phyloP scores from a whole-genome alignment of 495 filamentous ascomycete species.

The Echria macrotheca region DNA sequence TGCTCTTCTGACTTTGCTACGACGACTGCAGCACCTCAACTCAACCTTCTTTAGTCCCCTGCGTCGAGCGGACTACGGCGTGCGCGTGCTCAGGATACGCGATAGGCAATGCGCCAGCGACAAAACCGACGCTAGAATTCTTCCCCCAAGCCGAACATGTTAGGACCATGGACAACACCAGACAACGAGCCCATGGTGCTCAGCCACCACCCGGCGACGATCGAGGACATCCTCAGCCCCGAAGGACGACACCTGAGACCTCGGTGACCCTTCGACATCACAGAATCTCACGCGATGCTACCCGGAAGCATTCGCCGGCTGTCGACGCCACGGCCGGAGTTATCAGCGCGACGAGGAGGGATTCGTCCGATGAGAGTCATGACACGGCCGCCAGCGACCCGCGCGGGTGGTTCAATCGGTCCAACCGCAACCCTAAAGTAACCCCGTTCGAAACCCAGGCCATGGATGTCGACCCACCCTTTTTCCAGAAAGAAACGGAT shows the following conservation, averaged over 20 bases:
- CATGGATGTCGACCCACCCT: conserved; percentile 52
- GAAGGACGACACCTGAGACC: conserved; percentile 32
- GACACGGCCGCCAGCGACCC: conserved; percentile 36
- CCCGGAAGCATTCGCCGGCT: conserved; percentile 8
- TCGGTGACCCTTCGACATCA: conserved; percentile 39
- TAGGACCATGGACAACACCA: conserved; percentile 19
- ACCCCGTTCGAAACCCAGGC: conserved; percentile 23
- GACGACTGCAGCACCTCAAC: no score
- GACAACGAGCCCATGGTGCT: conserved; percentile 12
- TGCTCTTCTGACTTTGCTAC: no score
- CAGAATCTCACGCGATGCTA: conserved; percentile 33
- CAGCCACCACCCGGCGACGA: conserved; percentile 24
- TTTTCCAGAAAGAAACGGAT: conserved; percentile 43
- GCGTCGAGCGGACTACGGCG: no score
- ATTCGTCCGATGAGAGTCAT: conserved; percentile 39
- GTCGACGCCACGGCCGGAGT: not conserved
- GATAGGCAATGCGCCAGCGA: no score
- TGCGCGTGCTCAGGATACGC: no score
- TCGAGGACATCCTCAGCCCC: conserved; percentile 32
- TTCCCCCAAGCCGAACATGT: conserved; percentile 13
- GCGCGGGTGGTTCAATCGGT: conserved; percentile 43
- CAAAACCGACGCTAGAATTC: no score
- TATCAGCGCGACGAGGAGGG: conserved; percentile 22
- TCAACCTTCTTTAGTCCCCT: no score
- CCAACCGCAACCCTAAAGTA: conserved; percentile 35